Evolutionary conservation across 805 yeast genomes (phyloP), one percentile per base, ranked within the genome.

Genomic region (Wickerhamiella cacticola): DNA sequence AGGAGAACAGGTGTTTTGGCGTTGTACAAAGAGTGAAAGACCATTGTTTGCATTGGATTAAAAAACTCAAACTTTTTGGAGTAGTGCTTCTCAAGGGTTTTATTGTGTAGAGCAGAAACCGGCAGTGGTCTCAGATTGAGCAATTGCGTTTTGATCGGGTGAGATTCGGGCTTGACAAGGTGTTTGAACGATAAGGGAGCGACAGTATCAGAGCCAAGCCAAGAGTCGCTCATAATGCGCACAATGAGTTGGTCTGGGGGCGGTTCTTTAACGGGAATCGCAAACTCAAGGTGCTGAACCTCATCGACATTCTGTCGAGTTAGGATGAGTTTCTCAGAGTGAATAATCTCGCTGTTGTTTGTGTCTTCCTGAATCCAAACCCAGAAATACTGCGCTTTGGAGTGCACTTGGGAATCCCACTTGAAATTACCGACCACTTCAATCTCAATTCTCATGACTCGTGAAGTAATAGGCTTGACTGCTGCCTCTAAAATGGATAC

Each of bases 11-110:
- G 83, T 1, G 81, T 73, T 52, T 82, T 76, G 1, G 81, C 67
- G 62, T 92, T 79, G 66, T 88, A 92, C 41, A 92, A 65, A 0
- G 95, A 76, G 60, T 88, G 95, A 67, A 92, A 92, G 0, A 82
- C 75, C 97, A 89, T 89, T 0, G 97, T 89, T 65, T 92, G 98
- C 96, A 92, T 88, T 3, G 98, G 97, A 61, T 92, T 92, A 72
- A 92, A 92, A 64, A 83, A 89, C 49, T 75, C 75, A 69, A 92
- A 92, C 55, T 72, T 77, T 5, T 62, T 50, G 3, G 70, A 66
- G 61, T 92, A 92, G 36, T 88, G 78, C 3, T 68, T 59, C 60
- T 88, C 95, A 40, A 85, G 63, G 13, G 70, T 68, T 1, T 72
- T 65, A 59, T 87, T 72, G 49, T 86, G 83, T 26, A 89, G 68